Evolutionary conservation across 1,284 basidiomycete species (phyloP).

Genomic region (Xerocomus amazonicus): DNA sequence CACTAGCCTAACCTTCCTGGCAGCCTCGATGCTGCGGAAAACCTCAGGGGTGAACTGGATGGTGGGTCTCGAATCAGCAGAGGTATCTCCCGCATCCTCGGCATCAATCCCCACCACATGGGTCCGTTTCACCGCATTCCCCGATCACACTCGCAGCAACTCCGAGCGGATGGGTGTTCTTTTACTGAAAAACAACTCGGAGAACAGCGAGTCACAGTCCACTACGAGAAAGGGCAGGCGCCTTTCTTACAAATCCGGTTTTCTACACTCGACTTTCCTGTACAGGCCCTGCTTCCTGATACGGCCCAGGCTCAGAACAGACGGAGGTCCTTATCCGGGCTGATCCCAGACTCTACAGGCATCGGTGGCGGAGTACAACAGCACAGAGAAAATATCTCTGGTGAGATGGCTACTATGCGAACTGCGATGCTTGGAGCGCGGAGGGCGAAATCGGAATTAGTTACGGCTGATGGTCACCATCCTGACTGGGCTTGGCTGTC

Average conservation of each 20-base stretch:
- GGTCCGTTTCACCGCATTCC: constrained; percentile 44
- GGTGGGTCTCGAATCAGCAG: constrained; percentile 20
- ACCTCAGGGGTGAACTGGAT: constrained; percentile 36
- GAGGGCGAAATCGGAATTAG: constrained; percentile 12
- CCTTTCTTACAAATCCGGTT: constrained; percentile 62
- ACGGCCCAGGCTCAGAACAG: constrained; percentile 19
- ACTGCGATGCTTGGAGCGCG: constrained; percentile 5
- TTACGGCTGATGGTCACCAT: background rate
- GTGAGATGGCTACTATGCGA: constrained; percentile 10
- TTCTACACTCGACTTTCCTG: constrained; percentile 49
- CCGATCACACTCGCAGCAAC: constrained; percentile 24
- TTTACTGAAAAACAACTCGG: constrained; percentile 15
- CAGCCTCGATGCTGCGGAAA: constrained; percentile 44
- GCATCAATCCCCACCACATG: constrained; percentile 48
- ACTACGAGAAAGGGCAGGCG: constrained; percentile 44
- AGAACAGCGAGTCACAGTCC: constrained; percentile 51
- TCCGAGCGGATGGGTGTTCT: background rate
- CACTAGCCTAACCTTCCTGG: background rate
- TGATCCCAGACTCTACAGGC: constrained; percentile 5
- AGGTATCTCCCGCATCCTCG: constrained; percentile 40
- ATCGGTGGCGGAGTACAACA: background rate
- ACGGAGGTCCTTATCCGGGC: constrained; percentile 11
- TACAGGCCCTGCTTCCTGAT: constrained; percentile 34
- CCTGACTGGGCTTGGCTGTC: constrained; percentile 19
- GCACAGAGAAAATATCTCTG: constrained; percentile 1